phyloP scores from a whole-genome alignment of 2,329 filamentous ascomycete species.

The Rugonectria rugulosa region DNA sequence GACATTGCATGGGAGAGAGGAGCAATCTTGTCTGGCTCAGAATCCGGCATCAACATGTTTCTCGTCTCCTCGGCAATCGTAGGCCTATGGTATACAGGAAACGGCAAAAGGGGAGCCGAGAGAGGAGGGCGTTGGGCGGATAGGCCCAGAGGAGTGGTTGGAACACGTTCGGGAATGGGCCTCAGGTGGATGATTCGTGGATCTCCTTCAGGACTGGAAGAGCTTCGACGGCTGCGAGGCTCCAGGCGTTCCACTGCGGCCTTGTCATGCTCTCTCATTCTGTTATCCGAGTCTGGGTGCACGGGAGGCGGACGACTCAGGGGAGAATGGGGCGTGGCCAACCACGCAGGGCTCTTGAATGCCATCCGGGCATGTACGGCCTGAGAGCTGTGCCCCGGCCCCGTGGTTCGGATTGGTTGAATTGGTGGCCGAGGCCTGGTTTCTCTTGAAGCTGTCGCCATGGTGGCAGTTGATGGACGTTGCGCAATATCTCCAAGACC shows the following conservation, averaged over 20 bases:
- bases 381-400: constrained; percentile 21
- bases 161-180: constrained; percentile 24
- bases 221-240: constrained; percentile 9
- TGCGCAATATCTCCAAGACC: background rate
- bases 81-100: constrained; percentile 13
- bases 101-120: constrained; percentile 29
- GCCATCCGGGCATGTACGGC: constrained; percentile 19
- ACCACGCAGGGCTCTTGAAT: constrained; percentile 34
- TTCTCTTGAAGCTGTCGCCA: constrained; percentile 29
- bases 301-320: constrained; percentile 24
- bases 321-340: constrained; percentile 32
- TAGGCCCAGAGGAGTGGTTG: constrained; percentile 18
- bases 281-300: constrained; percentile 27
- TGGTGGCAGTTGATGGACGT: constrained; percentile 9
- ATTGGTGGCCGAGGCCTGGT: constrained; percentile 30
- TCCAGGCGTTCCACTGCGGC: constrained; percentile 26
- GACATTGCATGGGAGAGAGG: constrained; percentile 9
- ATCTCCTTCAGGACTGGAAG: constrained; percentile 15
- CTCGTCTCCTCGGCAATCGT: constrained; percentile 33
- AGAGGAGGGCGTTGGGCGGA: constrained; percentile 25
- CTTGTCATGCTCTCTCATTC: constrained; percentile 28
- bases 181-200: constrained; percentile 23
- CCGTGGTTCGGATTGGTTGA: constrained; percentile 34
- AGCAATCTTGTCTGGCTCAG: background rate
- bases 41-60: constrained; percentile 25